Evolutionary conservation across 805 yeast genomes (phyloP).

Genomic region (Nakazawaea sp.): DNA sequence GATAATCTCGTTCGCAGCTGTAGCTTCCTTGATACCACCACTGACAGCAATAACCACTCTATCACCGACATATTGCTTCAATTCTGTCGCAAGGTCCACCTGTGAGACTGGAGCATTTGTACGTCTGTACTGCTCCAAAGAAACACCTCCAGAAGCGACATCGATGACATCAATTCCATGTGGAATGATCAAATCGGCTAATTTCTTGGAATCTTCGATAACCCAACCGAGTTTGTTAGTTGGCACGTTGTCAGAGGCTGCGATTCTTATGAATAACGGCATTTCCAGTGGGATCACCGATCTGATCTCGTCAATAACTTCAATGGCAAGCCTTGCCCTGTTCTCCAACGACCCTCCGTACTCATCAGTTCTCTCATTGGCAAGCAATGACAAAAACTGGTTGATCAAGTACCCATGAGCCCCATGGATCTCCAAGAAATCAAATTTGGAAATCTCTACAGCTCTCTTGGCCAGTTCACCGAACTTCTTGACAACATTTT

Average conservation of each 20-base stretch:
- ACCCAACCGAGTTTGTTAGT: slow-evolving; percentile 32
- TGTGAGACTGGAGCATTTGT: slow-evolving; percentile 26
- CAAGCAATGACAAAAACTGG: slow-evolving; percentile 36
- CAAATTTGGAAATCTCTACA: slow-evolving; percentile 42
- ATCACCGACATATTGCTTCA: slow-evolving; percentile 39
- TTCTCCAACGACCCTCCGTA: slow-evolving; percentile 62
- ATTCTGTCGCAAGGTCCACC: slow-evolving; percentile 29
- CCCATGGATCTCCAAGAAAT: slow-evolving; percentile 58
- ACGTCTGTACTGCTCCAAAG: slow-evolving; percentile 23
- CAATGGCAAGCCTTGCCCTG: slow-evolving; percentile 42
- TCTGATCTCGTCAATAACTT: slow-evolving; percentile 37
- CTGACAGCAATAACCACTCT: slow-evolving; percentile 36
- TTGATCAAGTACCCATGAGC: slow-evolving; percentile 57
- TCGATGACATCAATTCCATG: slow-evolving; percentile 47
- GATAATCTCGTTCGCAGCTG: slow-evolving; percentile 30
- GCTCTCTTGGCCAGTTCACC: slow-evolving; percentile 43
- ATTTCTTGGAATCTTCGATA: slow-evolving; percentile 37
- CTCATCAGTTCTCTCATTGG: slow-evolving; percentile 51
- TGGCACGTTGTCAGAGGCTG: slow-evolving; percentile 33
- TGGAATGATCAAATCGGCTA: slow-evolving; percentile 31
- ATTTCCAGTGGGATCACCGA: slow-evolving; percentile 30
- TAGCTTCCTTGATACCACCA: slow-evolving; percentile 32
- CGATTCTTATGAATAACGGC: slow-evolving; percentile 42
- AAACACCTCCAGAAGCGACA: slow-evolving; percentile 47
- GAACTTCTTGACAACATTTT: slow-evolving; percentile 31